Evolutionary conservation across 352 stramenopile species (phyloP).

Genomic region (Pythium periplocum): DNA sequence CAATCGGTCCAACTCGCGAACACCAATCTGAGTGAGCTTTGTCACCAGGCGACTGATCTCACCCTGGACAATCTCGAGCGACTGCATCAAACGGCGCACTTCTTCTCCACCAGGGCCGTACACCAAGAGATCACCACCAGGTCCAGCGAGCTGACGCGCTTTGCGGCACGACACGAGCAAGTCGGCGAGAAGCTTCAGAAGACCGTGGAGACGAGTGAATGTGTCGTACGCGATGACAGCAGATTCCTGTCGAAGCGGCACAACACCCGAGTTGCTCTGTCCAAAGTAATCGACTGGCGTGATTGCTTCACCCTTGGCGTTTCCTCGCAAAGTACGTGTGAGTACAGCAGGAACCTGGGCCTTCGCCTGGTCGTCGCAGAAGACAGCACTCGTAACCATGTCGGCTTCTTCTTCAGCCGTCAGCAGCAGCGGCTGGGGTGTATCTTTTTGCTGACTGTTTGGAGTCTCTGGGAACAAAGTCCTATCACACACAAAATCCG

Average conservation of each 20-base stretch:
- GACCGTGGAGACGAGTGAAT: conserved; percentile 69
- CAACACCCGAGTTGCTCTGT: conserved; percentile 72
- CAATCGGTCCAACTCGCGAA: conserved; percentile 77
- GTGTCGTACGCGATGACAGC: conserved; percentile 53
- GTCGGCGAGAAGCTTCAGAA: conserved; percentile 80
- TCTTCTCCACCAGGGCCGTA: conserved; percentile 81
- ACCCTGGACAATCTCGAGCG: conserved; percentile 66
- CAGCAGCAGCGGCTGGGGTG: conserved; percentile 45
- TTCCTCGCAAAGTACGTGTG: conserved; percentile 31
- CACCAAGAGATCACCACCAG: conserved; percentile 75
- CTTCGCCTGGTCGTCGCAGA: conserved; percentile 62
- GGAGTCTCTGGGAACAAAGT: conserved; percentile 43
- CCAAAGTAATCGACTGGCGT: conserved; percentile 59
- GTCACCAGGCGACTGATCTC: conserved; percentile 77
- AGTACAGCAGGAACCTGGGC: conserved; percentile 60
- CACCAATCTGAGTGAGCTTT: conserved; percentile 73
- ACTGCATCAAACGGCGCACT: conserved; percentile 79
- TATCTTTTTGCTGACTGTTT: conserved; percentile 33
- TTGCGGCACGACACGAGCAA: conserved; percentile 81
- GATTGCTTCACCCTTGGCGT: conserved; percentile 33
- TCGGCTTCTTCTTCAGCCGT: conserved; percentile 69
- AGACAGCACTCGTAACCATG: conserved; percentile 64
- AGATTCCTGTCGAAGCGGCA: conserved; percentile 57
- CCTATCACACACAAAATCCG: conserved; percentile 4
- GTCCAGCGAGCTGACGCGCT: conserved; percentile 69